Conservation (phyloP, 768 basidiomycete genomes). For the Coprinellus micaceus region DNA sequence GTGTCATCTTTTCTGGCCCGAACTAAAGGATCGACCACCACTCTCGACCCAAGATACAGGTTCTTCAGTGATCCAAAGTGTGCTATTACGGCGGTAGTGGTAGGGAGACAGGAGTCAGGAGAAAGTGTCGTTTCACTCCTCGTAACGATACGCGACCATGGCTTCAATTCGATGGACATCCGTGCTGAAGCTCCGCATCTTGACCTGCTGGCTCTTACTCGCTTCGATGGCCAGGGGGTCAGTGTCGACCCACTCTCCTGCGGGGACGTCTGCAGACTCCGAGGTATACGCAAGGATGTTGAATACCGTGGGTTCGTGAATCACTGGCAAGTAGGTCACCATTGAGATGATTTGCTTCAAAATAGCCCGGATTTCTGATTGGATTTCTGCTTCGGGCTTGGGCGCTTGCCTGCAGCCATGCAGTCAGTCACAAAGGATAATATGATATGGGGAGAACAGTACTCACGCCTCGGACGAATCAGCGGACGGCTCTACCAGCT, state of each 20-base stretch:
- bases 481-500: conserved; percentile 65
- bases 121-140: too few species aligned
- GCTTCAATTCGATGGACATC: conserved; percentile 97
- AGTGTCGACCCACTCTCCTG: conserved; percentile 93
- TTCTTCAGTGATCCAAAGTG: neutral
- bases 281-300: conserved; percentile 96
- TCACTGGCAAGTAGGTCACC: conserved; percentile 93
- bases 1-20: neutral
- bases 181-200: conserved; percentile 94
- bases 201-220: conserved; percentile 89
- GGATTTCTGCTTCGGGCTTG: conserved; percentile 85
- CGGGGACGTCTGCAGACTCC: conserved; percentile 88
- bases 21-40: conserved; percentile 2
- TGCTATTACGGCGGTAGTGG: too few species aligned
- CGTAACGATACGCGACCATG: conserved; percentile 96
- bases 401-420: conserved; percentile 39
- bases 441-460: conserved; percentile 5
- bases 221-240: conserved; percentile 91
- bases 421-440: conserved; percentile 6
- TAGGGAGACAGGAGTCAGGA: too few species aligned
- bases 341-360: conserved; percentile 97
- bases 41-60: neutral
- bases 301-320: conserved; percentile 94
- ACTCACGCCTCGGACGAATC: conserved; percentile 50
- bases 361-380: conserved; percentile 95